A percentile compares a stretch with the other conserved stretches of the same genome.
Conservation (phyloP, 441 rosid species). For the Corymbia citriodora region DNA sequence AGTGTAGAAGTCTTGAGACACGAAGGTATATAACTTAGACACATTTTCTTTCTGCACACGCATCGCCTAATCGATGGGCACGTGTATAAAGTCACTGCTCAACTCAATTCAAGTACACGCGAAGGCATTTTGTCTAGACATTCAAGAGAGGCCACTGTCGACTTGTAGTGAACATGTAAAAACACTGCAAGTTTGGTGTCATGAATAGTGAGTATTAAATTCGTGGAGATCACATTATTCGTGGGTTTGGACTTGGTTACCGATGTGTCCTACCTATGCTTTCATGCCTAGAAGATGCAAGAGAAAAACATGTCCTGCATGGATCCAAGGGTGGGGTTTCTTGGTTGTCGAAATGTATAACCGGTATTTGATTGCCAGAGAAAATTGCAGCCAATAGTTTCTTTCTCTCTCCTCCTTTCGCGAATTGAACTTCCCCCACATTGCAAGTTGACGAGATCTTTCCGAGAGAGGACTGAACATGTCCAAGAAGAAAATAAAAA, state of each 20-base stretch:
- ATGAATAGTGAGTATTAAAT: not conserved
- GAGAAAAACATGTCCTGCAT: not conserved
- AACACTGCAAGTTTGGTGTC: not conserved
- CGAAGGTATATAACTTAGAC: not conserved
- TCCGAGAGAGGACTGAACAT: not conserved
- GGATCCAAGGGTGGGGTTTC: not conserved
- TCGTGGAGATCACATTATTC: not conserved
- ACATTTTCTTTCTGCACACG: not conserved
- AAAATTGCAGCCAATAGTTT: not conserved
- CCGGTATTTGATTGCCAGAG: not conserved
- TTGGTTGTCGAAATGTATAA: not conserved
- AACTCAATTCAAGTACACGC: not conserved
- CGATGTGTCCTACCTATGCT: not conserved
- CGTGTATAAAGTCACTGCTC: not conserved
- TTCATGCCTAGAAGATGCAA: not conserved
- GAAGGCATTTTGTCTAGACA: not conserved
- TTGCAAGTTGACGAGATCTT: not conserved
- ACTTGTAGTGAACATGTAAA: not conserved
- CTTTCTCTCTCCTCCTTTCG: not conserved
- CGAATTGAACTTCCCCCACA: not conserved
- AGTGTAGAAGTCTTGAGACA: not conserved
- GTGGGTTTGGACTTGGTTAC: not conserved
- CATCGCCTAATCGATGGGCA: not conserved
- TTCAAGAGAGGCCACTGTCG: not conserved
- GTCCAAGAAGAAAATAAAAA: not conserved